phyloP scores from a whole-genome alignment of 306 rosid genomes.

The Prunus kanzakura region DNA sequence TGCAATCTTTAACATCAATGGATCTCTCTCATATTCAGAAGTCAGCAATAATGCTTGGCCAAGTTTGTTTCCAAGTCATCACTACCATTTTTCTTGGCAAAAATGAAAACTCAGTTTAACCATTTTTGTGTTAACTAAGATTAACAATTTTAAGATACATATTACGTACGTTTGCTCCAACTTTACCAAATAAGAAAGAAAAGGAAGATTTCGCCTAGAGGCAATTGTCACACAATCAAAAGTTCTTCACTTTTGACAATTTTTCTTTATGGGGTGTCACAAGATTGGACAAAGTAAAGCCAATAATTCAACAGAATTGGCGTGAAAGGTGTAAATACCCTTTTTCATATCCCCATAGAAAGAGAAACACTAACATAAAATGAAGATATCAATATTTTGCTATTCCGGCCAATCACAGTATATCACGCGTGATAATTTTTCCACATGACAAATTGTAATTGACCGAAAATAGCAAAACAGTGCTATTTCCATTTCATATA shows the following conservation, averaged over 20 bases:
- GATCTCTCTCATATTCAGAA: neutral
- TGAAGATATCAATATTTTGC: accelerated
- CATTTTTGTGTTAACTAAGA: neutral
- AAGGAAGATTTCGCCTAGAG: neutral
- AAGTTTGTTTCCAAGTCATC: neutral
- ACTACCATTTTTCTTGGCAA: neutral
- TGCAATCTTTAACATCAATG: neutral
- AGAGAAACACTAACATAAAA: too few relatives aligned
- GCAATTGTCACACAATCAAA: neutral
- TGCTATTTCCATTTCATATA: too few relatives aligned
- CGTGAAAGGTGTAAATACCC: neutral
- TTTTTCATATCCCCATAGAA: neutral
- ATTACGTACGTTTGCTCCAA: too few relatives aligned
- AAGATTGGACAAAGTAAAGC: conserved; percentile 25
- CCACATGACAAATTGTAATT: accelerated
- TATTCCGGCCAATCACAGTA: too few relatives aligned
- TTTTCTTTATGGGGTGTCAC: conserved; percentile 18
- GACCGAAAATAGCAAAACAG: too few relatives aligned
- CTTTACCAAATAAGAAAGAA: neutral
- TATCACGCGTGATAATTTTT: too few relatives aligned
- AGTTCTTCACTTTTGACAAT: neutral
- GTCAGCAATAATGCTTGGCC: conserved; percentile 6
- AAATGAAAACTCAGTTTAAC: neutral
- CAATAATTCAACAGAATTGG: conserved; percentile 29
- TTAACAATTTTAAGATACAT: neutral